Conservation (phyloP, 2,329 filamentous ascomycete species). For the Chrysoporthe deuterocubensis region DNA sequence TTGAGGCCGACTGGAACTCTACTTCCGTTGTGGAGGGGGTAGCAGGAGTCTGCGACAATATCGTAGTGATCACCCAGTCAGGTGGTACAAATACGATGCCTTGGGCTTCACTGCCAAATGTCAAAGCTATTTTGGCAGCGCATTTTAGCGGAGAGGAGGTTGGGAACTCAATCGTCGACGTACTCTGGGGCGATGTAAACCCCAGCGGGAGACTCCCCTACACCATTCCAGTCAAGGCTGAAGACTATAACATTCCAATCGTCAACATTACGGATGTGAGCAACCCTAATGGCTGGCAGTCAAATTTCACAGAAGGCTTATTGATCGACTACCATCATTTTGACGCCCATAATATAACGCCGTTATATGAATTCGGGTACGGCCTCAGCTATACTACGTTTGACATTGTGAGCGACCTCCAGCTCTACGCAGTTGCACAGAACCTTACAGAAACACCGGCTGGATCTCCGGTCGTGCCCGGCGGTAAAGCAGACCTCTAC, state of each 20-base stretch:
- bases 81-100: conserved; percentile 63
- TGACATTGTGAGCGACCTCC: too few species aligned
- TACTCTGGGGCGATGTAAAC: conserved; percentile 64
- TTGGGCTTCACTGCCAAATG: conserved; percentile 61
- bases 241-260: conserved; percentile 54
- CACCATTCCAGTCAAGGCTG: conserved; percentile 56
- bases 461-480: too few species aligned
- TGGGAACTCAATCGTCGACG: conserved; percentile 62
- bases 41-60: conserved; percentile 66
- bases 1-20: conserved; percentile 36
- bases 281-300: too few species aligned
- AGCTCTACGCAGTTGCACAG: too few species aligned
- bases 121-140: conserved; percentile 64
- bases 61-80: conserved; percentile 68
- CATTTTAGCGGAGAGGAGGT: conserved; percentile 65
- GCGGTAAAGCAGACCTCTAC: too few species aligned
- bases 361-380: conserved; percentile 59
- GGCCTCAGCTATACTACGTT: conserved; percentile 39
- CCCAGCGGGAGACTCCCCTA: conserved; percentile 62
- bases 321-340: conserved; percentile 61
- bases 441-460: too few species aligned
- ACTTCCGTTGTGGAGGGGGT: conserved; percentile 38
- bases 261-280: conserved; percentile 18
- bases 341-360: conserved; percentile 53
- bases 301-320: conserved; percentile 22